Evolutionary conservation across 106 monocot species (phyloP).

Genomic region (Apostasia shenzhenica): DNA sequence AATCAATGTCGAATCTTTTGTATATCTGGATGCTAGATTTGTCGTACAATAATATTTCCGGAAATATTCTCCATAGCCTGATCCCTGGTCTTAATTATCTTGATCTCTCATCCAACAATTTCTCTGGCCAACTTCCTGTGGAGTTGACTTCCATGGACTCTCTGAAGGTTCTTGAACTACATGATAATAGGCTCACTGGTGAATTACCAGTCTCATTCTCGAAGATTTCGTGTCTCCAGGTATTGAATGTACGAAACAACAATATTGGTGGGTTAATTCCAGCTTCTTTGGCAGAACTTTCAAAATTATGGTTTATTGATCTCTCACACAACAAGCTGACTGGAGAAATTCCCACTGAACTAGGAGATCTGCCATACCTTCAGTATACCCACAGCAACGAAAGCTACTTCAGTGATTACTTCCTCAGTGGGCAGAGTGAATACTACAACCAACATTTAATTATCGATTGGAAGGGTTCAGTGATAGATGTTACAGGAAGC

Average conservation of each 20-base stretch:
- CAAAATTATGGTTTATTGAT: slow-evolving; percentile 13
- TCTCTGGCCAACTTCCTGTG: slow-evolving; percentile 12
- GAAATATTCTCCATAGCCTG: slow-evolving; percentile 4
- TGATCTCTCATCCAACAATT: slow-evolving; percentile 18
- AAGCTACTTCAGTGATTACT: slow-evolving; percentile 7
- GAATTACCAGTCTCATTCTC: slow-evolving; percentile 9
- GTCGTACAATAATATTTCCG: slow-evolving; percentile 12
- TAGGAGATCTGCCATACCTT: background rate
- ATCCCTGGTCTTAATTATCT: slow-evolving; percentile 14
- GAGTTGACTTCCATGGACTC: slow-evolving; percentile 10
- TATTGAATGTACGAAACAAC: slow-evolving; percentile 16
- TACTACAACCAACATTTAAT: slow-evolving; percentile 9
- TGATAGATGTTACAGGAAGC: background rate
- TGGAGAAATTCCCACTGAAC: background rate
- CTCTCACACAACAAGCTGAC: slow-evolving; percentile 19
- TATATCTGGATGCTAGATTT: slow-evolving; percentile 17
- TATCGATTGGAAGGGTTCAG: slow-evolving; percentile 14
- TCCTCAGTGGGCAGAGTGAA: slow-evolving; percentile 8
- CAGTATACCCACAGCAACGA: slow-evolving; percentile 15
- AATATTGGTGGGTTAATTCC: slow-evolving; percentile 9
- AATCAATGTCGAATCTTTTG: slow-evolving; percentile 12
- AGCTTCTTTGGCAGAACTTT: slow-evolving; percentile 7
- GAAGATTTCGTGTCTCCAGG: slow-evolving; percentile 4
- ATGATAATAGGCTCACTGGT: slow-evolving; percentile 13
- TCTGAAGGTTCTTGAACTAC: slow-evolving; percentile 20